phyloP scores from a whole-genome alignment of 2,329 filamentous ascomycete species.

The Herpotrichia juniperi region DNA sequence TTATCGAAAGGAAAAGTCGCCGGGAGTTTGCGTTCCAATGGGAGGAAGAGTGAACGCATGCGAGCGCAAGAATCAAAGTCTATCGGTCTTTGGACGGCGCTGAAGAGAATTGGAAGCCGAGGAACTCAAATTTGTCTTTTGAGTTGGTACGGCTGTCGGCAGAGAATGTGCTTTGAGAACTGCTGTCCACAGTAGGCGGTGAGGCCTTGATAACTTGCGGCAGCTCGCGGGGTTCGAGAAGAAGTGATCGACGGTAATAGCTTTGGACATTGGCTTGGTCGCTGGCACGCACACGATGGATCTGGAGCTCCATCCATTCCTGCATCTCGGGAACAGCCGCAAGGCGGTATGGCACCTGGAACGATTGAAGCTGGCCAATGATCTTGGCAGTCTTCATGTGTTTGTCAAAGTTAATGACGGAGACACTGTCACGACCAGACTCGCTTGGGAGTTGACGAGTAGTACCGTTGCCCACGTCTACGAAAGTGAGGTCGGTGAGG shows the following conservation, averaged over 20 bases:
- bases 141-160: slow-evolving; percentile 37
- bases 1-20: slow-evolving; percentile 22
- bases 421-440: slow-evolving; percentile 67
- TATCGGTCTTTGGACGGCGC: slow-evolving; percentile 36
- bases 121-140: slow-evolving; percentile 45
- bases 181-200: slow-evolving; percentile 32
- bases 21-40: not conserved
- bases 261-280: slow-evolving; percentile 68
- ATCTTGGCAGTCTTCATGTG: slow-evolving; percentile 93
- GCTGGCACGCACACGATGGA: slow-evolving; percentile 72
- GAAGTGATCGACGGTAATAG: slow-evolving; percentile 81
- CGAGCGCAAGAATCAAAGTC: slow-evolving; percentile 14
- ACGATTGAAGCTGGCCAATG: slow-evolving; percentile 92
- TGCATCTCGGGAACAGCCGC: slow-evolving; percentile 86
- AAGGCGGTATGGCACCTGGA: slow-evolving; percentile 91
- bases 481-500: slow-evolving; percentile 92
- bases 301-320: slow-evolving; percentile 86
- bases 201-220: slow-evolving; percentile 32
- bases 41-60: not conserved
- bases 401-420: slow-evolving; percentile 97
- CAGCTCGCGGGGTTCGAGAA: slow-evolving; percentile 76
- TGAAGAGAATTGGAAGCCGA: slow-evolving; percentile 45
- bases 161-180: slow-evolving; percentile 28
- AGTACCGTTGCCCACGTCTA: slow-evolving; percentile 90
- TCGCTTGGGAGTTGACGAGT: slow-evolving; percentile 73